Base-by-base conservation (phyloP, 345 rosid genomes). In the Cochlearia excelsa region DNA sequence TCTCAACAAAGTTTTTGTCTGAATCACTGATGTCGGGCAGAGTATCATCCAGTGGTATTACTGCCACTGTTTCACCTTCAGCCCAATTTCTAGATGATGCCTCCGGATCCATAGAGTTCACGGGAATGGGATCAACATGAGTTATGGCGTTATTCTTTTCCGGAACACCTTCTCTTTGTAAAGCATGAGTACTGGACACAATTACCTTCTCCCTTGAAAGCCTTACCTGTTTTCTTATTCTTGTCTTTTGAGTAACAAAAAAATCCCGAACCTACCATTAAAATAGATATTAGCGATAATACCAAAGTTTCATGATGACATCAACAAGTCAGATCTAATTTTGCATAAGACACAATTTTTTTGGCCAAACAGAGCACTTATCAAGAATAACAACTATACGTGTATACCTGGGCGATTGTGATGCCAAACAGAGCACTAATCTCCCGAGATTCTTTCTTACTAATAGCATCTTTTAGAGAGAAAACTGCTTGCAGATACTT, bases 371-470 rank as follows among this genome's bases (percentile, higher is more conserved):
- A 54, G 45, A 40, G 28, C 6, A 50, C 16, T 29, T 29, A 51
- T 70, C 26, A 44, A 26, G 45, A 38, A 30, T 6, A 48, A 33
- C 56, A 64, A 9, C 26, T 55, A 48, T 30, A 94, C 99, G 95
- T 94, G 96, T 55, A 48, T 30, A 94, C 99, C 96, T 94, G 96
- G 55, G 93, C 82, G 57, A 84, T 82, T 4, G 95, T 81, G 66
- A 84, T 82, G 54, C 96, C 90, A 75, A 94, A 85, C 42, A 77
- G 85, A 76, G 87, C 93, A 74, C 99, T 94, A 66, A 94, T 87
- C 67, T 90, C 96, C 37, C 93, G 87, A 43, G 78, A 85, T 82
- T 94, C 99, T 73, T 80, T 94, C 81, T 94, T 94, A 66, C 88
- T 87, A 65, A 90, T 81, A 42, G 86, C 88, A 73, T 94, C 97